Evolutionary conservation across 73 alveolate species (phyloP).

Genomic region (Paramecium tetraurelia): DNA sequence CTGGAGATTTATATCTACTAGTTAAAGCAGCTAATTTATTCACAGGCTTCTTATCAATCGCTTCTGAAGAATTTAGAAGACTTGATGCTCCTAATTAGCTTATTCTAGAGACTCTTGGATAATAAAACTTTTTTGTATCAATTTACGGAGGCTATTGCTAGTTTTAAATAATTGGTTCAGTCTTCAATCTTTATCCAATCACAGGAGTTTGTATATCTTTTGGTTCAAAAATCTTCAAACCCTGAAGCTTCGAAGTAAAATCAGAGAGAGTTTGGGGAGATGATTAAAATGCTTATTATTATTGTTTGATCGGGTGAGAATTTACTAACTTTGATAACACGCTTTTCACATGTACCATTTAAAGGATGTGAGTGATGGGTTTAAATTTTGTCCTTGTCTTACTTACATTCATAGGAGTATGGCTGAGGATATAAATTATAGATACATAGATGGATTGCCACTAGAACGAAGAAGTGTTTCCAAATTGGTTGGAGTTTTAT

Average conservation of each 20-base stretch:
- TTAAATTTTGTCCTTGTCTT: neutral
- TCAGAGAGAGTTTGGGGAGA: neutral
- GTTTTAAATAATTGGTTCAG: neutral
- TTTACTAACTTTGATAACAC: neutral
- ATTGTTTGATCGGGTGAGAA: neutral
- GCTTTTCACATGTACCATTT: neutral
- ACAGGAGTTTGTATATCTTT: neutral
- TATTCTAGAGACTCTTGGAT: neutral
- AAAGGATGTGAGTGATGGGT: neutral
- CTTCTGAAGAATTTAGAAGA: neutral
- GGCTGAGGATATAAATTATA: neutral
- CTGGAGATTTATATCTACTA: constrained; percentile 7
- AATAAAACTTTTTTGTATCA: neutral
- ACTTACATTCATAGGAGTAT: neutral
- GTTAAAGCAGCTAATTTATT: neutral
- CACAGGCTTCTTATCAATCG: neutral
- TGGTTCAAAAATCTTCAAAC: neutral
- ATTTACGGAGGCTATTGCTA: neutral
- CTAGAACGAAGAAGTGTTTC: neutral
- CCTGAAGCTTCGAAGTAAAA: neutral
- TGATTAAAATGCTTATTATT: neutral
- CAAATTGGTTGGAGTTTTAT: neutral
- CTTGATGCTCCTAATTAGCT: neutral
- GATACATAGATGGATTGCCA: neutral
- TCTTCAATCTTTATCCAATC: neutral